Percentiles rank a stretch among this genome's conserved stretches.
Conservation (phyloP, 2,329 filamentous ascomycete species). For the Xylariomycetidae sp. region DNA sequence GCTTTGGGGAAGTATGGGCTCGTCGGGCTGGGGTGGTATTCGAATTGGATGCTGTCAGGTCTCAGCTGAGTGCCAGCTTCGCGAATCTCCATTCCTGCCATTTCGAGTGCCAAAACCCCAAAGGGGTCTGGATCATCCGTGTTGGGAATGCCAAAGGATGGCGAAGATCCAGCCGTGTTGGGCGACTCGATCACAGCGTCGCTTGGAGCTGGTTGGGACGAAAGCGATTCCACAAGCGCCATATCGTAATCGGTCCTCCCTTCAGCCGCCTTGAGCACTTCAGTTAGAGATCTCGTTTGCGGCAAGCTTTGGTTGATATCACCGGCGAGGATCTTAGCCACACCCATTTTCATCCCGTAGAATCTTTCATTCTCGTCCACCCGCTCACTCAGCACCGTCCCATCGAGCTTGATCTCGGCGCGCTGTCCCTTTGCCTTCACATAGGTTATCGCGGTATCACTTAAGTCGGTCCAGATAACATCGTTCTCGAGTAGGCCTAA, state of each 20-base stretch:
- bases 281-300: constrained; percentile 59
- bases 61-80: constrained; percentile 78
- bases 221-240: constrained; percentile 57
- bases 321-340: constrained; percentile 54
- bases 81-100: constrained; percentile 82
- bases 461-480: constrained; percentile 46
- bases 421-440: constrained; percentile 54
- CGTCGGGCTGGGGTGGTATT: constrained; percentile 70
- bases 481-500: constrained; percentile 49
- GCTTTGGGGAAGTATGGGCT: constrained; percentile 63
- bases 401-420: constrained; percentile 50
- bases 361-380: constrained; percentile 58
- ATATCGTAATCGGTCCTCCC: constrained; percentile 73
- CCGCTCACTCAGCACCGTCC: constrained; percentile 53
- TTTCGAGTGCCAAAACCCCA: constrained; percentile 84
- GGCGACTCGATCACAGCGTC: constrained; percentile 59
- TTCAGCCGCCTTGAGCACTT: constrained; percentile 85
- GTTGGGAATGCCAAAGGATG: constrained; percentile 73
- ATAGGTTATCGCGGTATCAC: constrained; percentile 53
- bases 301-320: constrained; percentile 51
- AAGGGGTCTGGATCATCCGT: constrained; percentile 85
- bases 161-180: constrained; percentile 30
- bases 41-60: constrained; percentile 75
- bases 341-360: constrained; percentile 44
- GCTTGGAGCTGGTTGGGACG: constrained; percentile 66